Percentiles rank a stretch among this genome's conserved stretches.
Evolutionary conservation across 148 eudicot species (phyloP).

Genomic region (Cornus kousa): DNA sequence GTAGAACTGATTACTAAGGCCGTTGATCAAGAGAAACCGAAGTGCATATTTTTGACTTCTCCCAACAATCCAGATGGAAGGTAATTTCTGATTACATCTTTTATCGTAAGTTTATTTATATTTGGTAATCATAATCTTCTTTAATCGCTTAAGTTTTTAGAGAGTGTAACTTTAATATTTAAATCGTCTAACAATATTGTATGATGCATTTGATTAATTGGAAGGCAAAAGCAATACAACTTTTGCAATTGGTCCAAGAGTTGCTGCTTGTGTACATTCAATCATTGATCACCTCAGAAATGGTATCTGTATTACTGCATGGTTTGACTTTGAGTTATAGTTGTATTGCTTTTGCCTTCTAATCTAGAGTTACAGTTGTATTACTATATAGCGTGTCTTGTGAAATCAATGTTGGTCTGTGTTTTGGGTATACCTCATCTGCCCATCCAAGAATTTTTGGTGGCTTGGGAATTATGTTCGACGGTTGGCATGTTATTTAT

Average conservation of each 20-base stretch:
- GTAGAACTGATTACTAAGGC: conserved; percentile 55
- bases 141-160: no score
- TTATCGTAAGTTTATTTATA: neutral
- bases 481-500: neutral
- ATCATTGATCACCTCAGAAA: neutral
- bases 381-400: neutral
- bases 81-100: conserved; percentile 29
- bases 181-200: no score
- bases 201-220: neutral
- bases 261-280: neutral
- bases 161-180: no score
- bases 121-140: no score
- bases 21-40: conserved; percentile 77
- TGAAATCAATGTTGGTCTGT: neutral
- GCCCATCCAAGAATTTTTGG: neutral
- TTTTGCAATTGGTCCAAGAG: neutral
- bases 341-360: neutral
- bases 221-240: neutral
- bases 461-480: neutral
- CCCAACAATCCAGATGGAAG: conserved; percentile 99
- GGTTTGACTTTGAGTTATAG: neutral
- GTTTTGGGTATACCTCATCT: neutral
- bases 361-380: no score
- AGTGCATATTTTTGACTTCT: conserved; percentile 92
- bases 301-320: neutral